Evolutionary conservation across 2,329 filamentous ascomycete species (phyloP).

Genomic region (Rutstroemia sp.): DNA sequence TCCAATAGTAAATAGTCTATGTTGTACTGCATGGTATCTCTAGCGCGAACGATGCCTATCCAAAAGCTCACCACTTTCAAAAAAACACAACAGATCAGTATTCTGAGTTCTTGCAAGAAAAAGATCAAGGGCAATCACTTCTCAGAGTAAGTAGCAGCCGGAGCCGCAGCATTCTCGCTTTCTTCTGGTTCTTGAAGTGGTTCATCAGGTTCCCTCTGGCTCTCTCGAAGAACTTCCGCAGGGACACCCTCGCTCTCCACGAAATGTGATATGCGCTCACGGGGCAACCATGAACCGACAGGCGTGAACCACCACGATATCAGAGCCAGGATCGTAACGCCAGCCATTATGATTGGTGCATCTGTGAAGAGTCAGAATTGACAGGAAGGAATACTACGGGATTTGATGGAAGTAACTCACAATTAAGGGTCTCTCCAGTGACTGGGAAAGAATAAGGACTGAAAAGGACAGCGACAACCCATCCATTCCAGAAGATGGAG

Average conservation of each 20-base stretch:
- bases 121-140: slow-evolving; percentile 5
- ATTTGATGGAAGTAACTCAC: not conserved
- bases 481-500: slow-evolving; percentile 14
- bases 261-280: slow-evolving; percentile 9
- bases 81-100: not conserved
- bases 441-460: slow-evolving; percentile 7
- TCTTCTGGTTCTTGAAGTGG: not conserved
- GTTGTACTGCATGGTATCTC: not conserved
- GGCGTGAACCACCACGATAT: slow-evolving; percentile 13
- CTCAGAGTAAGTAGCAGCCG: slow-evolving; percentile 1
- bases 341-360: slow-evolving; percentile 14
- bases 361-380: slow-evolving; percentile 3
- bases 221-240: not conserved
- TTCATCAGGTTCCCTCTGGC: not conserved
- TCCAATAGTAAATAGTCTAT: not conserved
- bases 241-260: slow-evolving; percentile 6
- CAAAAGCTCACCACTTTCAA: slow-evolving; percentile 4
- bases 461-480: slow-evolving; percentile 12
- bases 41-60: not conserved
- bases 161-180: not conserved
- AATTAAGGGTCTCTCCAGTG: slow-evolving; percentile 5
- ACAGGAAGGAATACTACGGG: not conserved
- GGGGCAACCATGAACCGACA: slow-evolving; percentile 3
- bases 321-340: slow-evolving; percentile 10
- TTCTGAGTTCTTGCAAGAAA: not conserved